Base-by-base conservation (phyloP, 1,284 basidiomycete species). In the Fomitopsis palustris region DNA sequence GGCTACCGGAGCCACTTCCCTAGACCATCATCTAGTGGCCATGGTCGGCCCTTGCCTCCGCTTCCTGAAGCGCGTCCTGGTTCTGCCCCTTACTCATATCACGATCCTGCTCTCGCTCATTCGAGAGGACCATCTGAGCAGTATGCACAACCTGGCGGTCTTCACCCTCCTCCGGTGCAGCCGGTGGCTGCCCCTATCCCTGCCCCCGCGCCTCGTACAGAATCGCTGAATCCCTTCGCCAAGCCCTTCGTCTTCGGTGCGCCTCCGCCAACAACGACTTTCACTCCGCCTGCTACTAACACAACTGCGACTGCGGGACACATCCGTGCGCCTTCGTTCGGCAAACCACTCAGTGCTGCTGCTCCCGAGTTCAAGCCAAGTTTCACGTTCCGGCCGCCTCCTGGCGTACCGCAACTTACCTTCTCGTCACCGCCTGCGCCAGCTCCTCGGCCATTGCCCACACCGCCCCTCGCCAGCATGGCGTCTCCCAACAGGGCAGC, bases 351-450 rank as follows among this genome's bases (percentile, higher is more conserved):
- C 57, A 93, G 92, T 68, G 85, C 84, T 7, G 79, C 85, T 29
- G 91, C 90, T 3, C 81, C 79, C n/a, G 91, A 92, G 70, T 93
- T 93, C 74, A 92, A 86, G 69, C 90, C 90, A 33, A 71, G 77
- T 7, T 93, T 93, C 73, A 90, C 83, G 7, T 93, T 93, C 82
- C 79, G 79, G 27, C 81, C 85, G 29, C 87, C 90, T 5, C 71
- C 81, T 4, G 86, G 82, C 53, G 82, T 84, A 2, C 87, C 88
- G 14, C 78, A 82, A 58, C 78, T 90, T 70, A 68, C 79, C 14
- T 74, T 78, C 65, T 65, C 55, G 23, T 62, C 73, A 31, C 68
- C 73, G 1, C 71, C 72, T 27, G 38, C 73, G 1, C 71, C 72
- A 29, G 38, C 62, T 37, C 43, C 67, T 9, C 68, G 68, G 4